phyloP scores from a whole-genome alignment of 495 filamentous ascomycete species.

The Letharia columbiana region DNA sequence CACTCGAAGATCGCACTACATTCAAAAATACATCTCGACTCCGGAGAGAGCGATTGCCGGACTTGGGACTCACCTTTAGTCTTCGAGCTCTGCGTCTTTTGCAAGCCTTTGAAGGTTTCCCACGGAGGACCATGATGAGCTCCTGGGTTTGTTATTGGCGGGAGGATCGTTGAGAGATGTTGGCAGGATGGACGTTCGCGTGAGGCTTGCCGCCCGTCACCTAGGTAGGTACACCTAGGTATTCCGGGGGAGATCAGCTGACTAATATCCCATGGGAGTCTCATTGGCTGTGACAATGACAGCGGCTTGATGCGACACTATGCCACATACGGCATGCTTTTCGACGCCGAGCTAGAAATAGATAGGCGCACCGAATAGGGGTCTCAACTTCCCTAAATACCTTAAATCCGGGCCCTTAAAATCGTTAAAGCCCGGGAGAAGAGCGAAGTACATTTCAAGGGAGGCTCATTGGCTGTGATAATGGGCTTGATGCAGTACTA shows the following conservation, averaged over 20 bases:
- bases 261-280: not conserved
- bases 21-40: not conserved
- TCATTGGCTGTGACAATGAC: conserved; percentile 1
- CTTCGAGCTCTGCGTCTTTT: conserved; percentile 13
- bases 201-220: too few relatives aligned
- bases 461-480: not conserved
- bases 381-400: too few relatives aligned
- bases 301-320: not conserved
- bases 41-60: not conserved
- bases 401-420: too few relatives aligned
- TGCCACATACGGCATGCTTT: not conserved
- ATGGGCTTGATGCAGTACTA: not conserved
- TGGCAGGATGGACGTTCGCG: not conserved
- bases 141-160: not conserved
- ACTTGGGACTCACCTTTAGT: conserved; percentile 4
- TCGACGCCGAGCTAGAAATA: not conserved
- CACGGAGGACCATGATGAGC: conserved; percentile 13
- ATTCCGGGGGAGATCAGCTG: not conserved
- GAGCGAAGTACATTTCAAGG: too few relatives aligned
- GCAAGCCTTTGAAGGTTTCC: conserved; percentile 18
- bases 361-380: too few relatives aligned
- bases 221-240: too few relatives aligned
- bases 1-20: conserved; percentile 19
- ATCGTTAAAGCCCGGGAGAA: too few relatives aligned
- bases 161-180: not conserved